A percentile compares a stretch with the other conserved stretches of the same genome.
These are phyloP conservation scores for Kurtzmaniella fragi DNA, from an alignment of 805 yeast species.

Conservation along the genomic window DNA sequence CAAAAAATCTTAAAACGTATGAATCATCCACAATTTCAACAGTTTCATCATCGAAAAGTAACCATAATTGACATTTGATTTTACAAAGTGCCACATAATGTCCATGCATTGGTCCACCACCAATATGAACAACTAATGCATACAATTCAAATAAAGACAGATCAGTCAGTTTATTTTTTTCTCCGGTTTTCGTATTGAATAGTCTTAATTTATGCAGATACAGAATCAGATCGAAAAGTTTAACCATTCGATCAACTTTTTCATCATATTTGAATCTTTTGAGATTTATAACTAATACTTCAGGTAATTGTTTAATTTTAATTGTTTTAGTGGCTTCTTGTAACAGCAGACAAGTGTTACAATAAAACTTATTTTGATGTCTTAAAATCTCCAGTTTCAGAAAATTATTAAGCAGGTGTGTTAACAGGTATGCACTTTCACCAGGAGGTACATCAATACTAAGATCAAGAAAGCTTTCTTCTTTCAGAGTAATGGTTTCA, in stretches of 20 bases:
- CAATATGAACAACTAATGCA: conserved; percentile 88
- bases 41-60: conserved; percentile 90
- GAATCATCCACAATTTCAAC: conserved; percentile 83
- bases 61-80: conserved; percentile 77
- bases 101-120: conserved; percentile 97
- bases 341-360: conserved; percentile 83
- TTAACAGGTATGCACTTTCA: conserved; percentile 51
- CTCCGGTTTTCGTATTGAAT: conserved; percentile 43
- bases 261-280: conserved; percentile 93
- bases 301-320: conserved; percentile 73
- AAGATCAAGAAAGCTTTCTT: conserved; percentile 82
- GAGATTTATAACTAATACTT: conserved; percentile 73
- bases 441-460: conserved; percentile 78
- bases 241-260: conserved; percentile 71
- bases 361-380: conserved; percentile 86
- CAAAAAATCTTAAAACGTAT: conserved; percentile 80
- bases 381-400: conserved; percentile 81
- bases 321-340: conserved; percentile 94
- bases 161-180: conserved; percentile 12
- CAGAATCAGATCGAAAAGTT: conserved; percentile 77
- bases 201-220: conserved; percentile 73
- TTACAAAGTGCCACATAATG: conserved; percentile 88
- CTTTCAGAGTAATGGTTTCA: conserved; percentile 73
- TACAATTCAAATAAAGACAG: conserved; percentile 64
- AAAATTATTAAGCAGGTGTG: conserved; percentile 76